Percentiles rank a stretch among this genome's conserved stretches.
Conservation (phyloP, 106 monocot species). For the Acanthochlamys bracteata region DNA sequence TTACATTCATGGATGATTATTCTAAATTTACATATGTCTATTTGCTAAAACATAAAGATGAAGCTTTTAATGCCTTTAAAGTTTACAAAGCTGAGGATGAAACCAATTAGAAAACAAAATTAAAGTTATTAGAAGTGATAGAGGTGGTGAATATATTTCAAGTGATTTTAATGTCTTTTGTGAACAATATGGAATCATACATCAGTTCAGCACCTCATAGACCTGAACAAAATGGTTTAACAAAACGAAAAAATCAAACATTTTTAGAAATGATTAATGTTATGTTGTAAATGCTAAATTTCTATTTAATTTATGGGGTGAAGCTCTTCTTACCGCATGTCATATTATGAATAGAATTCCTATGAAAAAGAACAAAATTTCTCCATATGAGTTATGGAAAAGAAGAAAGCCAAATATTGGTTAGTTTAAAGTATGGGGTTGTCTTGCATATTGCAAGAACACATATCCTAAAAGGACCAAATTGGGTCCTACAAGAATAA, state of each 20-base stretch:
- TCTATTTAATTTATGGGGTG: not conserved
- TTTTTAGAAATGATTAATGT: no score
- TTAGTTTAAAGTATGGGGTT: slow-evolving; percentile 6
- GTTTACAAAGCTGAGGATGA: not conserved
- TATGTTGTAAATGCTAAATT: no score
- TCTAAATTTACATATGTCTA: slow-evolving; percentile 2
- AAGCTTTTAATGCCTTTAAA: not conserved
- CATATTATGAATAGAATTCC: not conserved
- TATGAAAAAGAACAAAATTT: not conserved
- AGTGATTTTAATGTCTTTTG: no score
- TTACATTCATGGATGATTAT: slow-evolving; percentile 7
- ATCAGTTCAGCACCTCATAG: no score
- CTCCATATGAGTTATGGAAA: slow-evolving; percentile 2
- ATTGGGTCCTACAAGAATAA: not conserved
- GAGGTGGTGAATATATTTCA: no score
- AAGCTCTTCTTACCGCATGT: not conserved
- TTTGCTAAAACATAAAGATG: slow-evolving; percentile 2
- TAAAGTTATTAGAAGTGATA: not conserved
- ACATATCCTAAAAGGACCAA: slow-evolving; percentile 1
- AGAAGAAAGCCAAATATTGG: slow-evolving; percentile 3
- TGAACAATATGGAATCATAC: no score
- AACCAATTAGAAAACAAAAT: not conserved
- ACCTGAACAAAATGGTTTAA: no score
- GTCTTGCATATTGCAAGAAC: not conserved
- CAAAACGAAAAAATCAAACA: no score